Evolutionary conservation across 192 early-diverging fungal species (phyloP), one percentile per base, ranked within the genome.

Genomic region (Allomyces macrogynus): DNA sequence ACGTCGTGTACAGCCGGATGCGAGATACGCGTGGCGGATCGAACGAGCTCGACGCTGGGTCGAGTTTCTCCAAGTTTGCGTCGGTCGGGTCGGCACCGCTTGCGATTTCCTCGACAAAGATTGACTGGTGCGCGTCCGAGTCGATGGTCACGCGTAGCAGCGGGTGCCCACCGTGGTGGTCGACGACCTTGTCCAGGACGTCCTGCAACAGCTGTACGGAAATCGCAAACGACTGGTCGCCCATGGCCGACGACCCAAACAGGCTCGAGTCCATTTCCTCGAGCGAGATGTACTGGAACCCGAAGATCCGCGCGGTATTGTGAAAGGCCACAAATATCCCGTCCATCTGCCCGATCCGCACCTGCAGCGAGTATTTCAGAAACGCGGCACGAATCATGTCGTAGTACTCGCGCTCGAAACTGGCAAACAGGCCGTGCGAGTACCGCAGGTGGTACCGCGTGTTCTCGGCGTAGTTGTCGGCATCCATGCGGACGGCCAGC

Each of bases 281-380:
- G 26, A 88, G 69, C 5, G 85, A 75, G 11, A 97, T 80, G 67
- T 95, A 97, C 75, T 97, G 88, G 72, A 97, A 97, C 22, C 93
- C 93, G 82, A 97, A 95, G 49, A 93, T 81, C 63, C 79, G 79
- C 20, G 80, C 76, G 11, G 91, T 93, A 71, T 93, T 97, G 74
- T 97, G 93, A 69, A 90, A 94, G 3, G 84, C 80, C 1, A 97
- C 89, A 69, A 97, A 86, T 4, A 95, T 85, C 1, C 93, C 93
- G 69, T 94, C 92, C 93, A 97, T 97, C 65, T 86, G 81, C 4
- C 93, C 93, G 60, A 97, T 92, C 7, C 91, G 84, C 3, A 81
- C 89, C 75, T 97, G 93, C 62, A 94, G 85, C 72, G 86, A 92
- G 74, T 73, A 75, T 72, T 94, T 97, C 54, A 97, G 73, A 67